Evolutionary conservation across 2,329 filamentous ascomycete genomes (phyloP), one percentile per base, ranked within the genome.

Genomic region (Aspergillus hiratsukae): DNA sequence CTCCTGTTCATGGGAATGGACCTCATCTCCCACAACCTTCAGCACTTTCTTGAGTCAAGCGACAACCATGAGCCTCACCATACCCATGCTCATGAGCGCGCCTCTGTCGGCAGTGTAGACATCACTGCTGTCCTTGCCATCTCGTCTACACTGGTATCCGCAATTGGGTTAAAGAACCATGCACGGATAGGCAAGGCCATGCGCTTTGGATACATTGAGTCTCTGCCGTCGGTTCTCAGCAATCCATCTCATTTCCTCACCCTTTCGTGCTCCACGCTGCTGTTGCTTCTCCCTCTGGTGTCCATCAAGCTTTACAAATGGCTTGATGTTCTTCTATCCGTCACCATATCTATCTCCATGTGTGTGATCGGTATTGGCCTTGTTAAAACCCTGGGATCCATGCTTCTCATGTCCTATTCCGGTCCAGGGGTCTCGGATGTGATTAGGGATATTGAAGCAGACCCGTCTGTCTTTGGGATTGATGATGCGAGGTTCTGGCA

Each of bases 401-500:
- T 99, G 90, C 83, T 99, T 31, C 83, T 99, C 57, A 97, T 99
- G 93, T 93, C 89, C 3, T 97, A 95, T 71, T 78, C 75, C 11
- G 76, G 80, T 11, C 72, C 73, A 23, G 80, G 84, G 3, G 86
- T 94, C 1, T 81, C 84, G 3, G 86, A 87, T 23, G 87, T 96
- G n/a, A 80, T 97, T 66, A 83, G 84, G 55, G 91, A 96, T 71
- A 92, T 99, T 52, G 87, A 91, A 71, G 82, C 86, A 1, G 91
- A 97, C 66, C 85, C 89, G 1, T 82, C 83, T 54, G 86, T 97
- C 27, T 83, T 83, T 48, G 82, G 83, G 1, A 86, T 99, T 49
- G 90, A 97, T 56, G 92, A 97, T 68, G 93, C 92, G 1, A 87
- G 91, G 69, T 96, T 99, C 74, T 99, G 94, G 94, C 94, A 99